Conservation (phyloP, 805 yeast genomes). For the Teunomyces tritomae region DNA sequence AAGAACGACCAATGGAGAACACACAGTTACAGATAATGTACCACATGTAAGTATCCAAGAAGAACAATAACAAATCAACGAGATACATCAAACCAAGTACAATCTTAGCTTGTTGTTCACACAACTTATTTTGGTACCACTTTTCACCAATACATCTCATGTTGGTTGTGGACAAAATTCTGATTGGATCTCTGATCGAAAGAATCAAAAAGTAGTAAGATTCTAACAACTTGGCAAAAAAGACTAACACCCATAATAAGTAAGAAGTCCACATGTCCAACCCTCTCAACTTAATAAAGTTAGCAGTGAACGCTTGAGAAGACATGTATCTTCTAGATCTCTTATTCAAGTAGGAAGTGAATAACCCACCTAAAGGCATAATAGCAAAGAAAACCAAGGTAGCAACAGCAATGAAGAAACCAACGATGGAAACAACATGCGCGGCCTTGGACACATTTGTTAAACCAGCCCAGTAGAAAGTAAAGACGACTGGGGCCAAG, state of each 20-base stretch:
- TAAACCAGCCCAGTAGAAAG: conserved; percentile 76
- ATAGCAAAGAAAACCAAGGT: conserved; percentile 84
- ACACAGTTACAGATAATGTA: conserved; percentile 92
- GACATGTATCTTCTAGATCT: conserved; percentile 86
- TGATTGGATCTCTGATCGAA: conserved; percentile 91
- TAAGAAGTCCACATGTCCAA: conserved; percentile 96
- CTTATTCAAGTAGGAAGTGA: conserved; percentile 87
- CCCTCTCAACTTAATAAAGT: conserved; percentile 76
- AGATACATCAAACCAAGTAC: conserved; percentile 89
- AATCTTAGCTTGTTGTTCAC: conserved; percentile 84
- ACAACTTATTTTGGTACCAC: conserved; percentile 76
- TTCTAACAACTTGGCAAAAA: conserved; percentile 84
- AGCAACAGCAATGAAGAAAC: conserved; percentile 82
- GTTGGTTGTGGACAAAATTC: conserved; percentile 75
- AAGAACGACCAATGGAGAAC: conserved; percentile 96
- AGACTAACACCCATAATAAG: conserved; percentile 84
- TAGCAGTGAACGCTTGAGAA: conserved; percentile 94
- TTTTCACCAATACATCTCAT: conserved; percentile 96
- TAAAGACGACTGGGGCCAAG: conserved; percentile 82
- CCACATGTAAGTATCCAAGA: conserved; percentile 99
- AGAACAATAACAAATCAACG: conserved; percentile 92
- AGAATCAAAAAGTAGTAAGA: conserved; percentile 89
- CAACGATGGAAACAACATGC: conserved; percentile 74
- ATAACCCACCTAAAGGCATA: conserved; percentile 96
- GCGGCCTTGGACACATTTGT: conserved; percentile 69